Evolutionary conservation across 768 basidiomycete species (phyloP), one percentile per base, ranked within the genome.

Genomic region (Phanerochaete sordida): DNA sequence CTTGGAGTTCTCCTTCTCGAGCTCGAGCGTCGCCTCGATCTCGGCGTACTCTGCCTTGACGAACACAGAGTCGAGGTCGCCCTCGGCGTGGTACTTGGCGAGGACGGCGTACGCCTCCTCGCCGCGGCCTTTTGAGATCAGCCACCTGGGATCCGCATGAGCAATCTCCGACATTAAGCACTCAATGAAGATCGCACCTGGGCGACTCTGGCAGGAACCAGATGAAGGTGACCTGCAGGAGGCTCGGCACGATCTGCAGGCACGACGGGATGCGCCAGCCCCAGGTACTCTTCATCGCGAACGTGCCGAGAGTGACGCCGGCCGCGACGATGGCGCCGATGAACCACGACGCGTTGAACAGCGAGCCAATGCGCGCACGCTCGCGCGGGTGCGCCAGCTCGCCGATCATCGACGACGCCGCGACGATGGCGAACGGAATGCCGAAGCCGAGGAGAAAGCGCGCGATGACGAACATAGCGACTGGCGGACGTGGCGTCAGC

Each of bases 351-450:
- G 84, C 76, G 70, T 85, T 86, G 74, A 84, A 86, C 1, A 85
- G 73, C 3, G 84, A 84, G 9, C 85, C 86, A 21, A 90, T 66
- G 6, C 81, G 79, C 1, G 83, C 84, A 52, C 88, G 84, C 72
- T 89, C 87, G 56, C 84, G 86, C 0, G 87, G 87, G 71, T 87
- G 84, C 0, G 86, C 81, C 16, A 89, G 75, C 69, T 90, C 87
- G 76, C 81, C 82, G 63, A 88, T 81, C 44, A 88, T 75, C 19
- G 86, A 83, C 0, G 87, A 87, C 2, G 87, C 85, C 19, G 83
- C 84, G 48, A 85, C 82, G 62, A 83, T 82, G 28, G 83, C 82
- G 64, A 87, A 83, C 0, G 82, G 79, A 31, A 85, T 82, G 52
- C 85, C 85, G 54, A 86, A 72, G 19, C 85, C 86, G 33, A 87